Evolutionary conservation across 2,329 filamentous ascomycete genomes (phyloP).

Genomic region (Diaporthe caulivora): DNA sequence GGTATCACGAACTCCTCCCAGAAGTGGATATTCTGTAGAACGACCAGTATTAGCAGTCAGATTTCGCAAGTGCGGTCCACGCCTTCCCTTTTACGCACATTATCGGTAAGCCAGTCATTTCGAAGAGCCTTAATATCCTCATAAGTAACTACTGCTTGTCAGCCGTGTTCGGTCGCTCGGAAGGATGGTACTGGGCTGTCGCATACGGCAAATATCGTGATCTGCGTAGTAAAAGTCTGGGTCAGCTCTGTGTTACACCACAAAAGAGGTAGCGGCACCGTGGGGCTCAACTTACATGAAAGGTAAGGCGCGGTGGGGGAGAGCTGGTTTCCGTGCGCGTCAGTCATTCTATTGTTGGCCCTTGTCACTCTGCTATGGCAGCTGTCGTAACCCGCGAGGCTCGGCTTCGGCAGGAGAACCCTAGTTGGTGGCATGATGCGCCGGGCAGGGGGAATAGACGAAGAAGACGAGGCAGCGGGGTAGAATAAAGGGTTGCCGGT

Average conservation of each 20-base stretch:
- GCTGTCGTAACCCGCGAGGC: conserved; percentile 32
- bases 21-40: conserved; percentile 85
- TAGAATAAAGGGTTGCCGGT: background rate
- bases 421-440: background rate
- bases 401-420: background rate
- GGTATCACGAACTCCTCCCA: conserved; percentile 85
- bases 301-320: conserved; percentile 57
- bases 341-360: conserved; percentile 41
- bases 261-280: background rate
- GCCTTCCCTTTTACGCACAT: conserved; percentile 67
- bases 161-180: conserved; percentile 9
- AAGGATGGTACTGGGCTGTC: conserved; percentile 7
- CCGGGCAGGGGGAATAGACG: conserved; percentile 11
- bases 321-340: conserved; percentile 42
- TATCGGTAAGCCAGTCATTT: conserved; percentile 96
- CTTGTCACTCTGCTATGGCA: conserved; percentile 31
- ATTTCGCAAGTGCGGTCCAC: background rate
- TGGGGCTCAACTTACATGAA: conserved; percentile 55
- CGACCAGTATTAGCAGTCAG: conserved; percentile 44
- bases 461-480: conserved; percentile 10
- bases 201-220: conserved; percentile 42
- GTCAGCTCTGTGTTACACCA: conserved; percentile 32
- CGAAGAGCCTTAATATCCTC: conserved; percentile 91
- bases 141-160: conserved; percentile 74
- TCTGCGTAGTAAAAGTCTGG: conserved; percentile 39